Evolutionary conservation across 352 stramenopile species (phyloP).

Genomic region (Phytopythium chamaehyphon): DNA sequence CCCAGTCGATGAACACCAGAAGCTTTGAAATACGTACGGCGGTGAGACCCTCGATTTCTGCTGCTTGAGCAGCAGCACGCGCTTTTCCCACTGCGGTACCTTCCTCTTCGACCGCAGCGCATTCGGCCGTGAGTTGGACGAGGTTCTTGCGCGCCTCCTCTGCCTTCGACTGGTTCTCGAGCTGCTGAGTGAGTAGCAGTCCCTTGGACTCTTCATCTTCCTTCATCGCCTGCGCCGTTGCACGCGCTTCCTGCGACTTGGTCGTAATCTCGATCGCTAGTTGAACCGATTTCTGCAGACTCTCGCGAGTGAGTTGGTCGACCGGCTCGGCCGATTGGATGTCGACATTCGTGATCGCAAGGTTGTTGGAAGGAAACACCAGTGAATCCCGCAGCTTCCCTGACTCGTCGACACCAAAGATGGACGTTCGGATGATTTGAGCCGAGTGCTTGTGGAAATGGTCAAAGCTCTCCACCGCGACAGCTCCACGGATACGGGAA

Average conservation of each 20-base stretch:
- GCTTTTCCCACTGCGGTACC: constrained; percentile 57
- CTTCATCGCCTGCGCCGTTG: constrained; percentile 76
- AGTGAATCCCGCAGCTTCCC: constrained; percentile 52
- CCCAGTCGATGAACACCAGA: no score
- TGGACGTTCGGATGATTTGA: constrained; percentile 75
- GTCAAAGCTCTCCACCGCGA: constrained; percentile 70
- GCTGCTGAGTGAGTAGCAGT: constrained; percentile 60
- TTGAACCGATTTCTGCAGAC: constrained; percentile 78
- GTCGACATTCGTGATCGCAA: constrained; percentile 82
- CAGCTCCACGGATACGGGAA: constrained; percentile 68
- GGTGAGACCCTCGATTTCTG: constrained; percentile 67
- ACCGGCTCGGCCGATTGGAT: constrained; percentile 78
- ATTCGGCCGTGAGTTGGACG: constrained; percentile 70
- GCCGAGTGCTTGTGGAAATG: constrained; percentile 78
- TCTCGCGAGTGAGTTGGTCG: constrained; percentile 64
- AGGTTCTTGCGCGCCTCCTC: constrained; percentile 74
- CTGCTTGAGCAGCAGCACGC: constrained; percentile 55
- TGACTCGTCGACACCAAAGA: constrained; percentile 62
- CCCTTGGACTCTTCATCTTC: constrained; percentile 80
- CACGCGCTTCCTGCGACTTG: constrained; percentile 74
- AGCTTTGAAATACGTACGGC: no score
- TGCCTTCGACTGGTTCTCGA: constrained; percentile 73
- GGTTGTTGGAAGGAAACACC: constrained; percentile 68
- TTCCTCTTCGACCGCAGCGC: constrained; percentile 60
- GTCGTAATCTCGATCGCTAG: constrained; percentile 85